Conservation (phyloP, 2,329 filamentous ascomycete species). For the Monosporascus sp. region DNA sequence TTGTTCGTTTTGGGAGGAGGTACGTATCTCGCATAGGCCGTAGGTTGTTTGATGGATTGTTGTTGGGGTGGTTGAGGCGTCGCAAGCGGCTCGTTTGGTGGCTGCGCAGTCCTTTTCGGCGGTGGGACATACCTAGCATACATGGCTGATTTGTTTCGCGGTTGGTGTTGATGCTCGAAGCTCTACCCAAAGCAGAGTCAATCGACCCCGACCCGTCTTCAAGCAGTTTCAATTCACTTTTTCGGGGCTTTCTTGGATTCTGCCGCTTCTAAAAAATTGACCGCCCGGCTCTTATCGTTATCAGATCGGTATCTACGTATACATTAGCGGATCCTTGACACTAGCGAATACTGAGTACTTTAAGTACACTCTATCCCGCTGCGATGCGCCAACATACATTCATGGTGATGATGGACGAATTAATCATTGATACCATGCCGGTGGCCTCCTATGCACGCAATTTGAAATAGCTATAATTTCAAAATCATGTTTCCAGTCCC, state of each 20-base stretch:
- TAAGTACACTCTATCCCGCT: no score
- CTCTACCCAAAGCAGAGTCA: background rate
- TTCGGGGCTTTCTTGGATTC: constrained; percentile 8
- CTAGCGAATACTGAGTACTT: no score
- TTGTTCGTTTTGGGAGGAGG: constrained; percentile 25
- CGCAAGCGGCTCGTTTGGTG: constrained; percentile 3
- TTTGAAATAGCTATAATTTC: no score
- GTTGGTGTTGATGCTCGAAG: background rate
- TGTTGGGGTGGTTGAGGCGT: background rate
- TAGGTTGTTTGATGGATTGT: constrained; percentile 12
- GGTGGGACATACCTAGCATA: constrained; percentile 39
- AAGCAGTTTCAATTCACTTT: background rate
- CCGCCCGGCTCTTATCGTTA: constrained; percentile 14
- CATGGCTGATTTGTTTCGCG: constrained; percentile 12
- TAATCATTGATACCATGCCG: no score
- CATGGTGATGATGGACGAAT: no score
- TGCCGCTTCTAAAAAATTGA: constrained; percentile 21
- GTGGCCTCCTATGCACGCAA: no score
- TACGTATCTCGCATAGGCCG: constrained; percentile 30
- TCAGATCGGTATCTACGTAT: no score
- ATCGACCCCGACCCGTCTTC: no score
- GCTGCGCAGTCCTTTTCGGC: constrained; percentile 7
- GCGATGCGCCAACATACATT: no score
- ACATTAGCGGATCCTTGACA: no score
- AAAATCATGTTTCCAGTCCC: no score